A percentile compares a stretch with the other conserved stretches of the same genome.
Conservation (phyloP, 108 stramenopile species). For the Skeletonema grethae region DNA sequence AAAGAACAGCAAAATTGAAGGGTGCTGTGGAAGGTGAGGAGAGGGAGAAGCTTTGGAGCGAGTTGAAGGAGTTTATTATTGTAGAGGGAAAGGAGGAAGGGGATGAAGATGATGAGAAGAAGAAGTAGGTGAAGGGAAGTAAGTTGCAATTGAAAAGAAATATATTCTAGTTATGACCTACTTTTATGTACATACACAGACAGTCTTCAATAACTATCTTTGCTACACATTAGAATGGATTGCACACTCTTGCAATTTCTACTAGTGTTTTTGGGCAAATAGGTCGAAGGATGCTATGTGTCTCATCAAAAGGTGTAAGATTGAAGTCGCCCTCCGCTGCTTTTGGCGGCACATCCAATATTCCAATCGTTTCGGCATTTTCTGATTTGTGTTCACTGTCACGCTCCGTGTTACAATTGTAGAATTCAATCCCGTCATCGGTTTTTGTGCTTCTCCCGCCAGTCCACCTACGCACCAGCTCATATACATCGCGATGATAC, state of each 20-base stretch:
- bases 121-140: conserved; percentile 3
- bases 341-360: background rate
- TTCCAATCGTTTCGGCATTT: background rate
- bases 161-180: background rate
- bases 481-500: conserved; percentile 67
- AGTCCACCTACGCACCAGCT: conserved; percentile 51
- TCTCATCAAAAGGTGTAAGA: conserved; percentile 23
- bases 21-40: conserved; percentile 77
- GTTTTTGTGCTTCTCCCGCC: background rate
- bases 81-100: conserved; percentile 77
- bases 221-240: conserved; percentile 23
- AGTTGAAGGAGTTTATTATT: conserved; percentile 77
- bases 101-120: conserved; percentile 63
- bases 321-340: background rate
- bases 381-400: background rate
- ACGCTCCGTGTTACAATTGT: background rate
- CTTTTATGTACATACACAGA: background rate
- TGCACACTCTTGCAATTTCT: conserved; percentile 31
- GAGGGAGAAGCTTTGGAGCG: conserved; percentile 65
- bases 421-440: background rate
- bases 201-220: background rate
- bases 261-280: conserved; percentile 33
- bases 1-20: conserved; percentile 62
- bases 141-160: background rate
- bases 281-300: conserved; percentile 24